Conservation (phyloP, 2,329 filamentous ascomycete species). For the Teratosphaeria nubilosa region DNA sequence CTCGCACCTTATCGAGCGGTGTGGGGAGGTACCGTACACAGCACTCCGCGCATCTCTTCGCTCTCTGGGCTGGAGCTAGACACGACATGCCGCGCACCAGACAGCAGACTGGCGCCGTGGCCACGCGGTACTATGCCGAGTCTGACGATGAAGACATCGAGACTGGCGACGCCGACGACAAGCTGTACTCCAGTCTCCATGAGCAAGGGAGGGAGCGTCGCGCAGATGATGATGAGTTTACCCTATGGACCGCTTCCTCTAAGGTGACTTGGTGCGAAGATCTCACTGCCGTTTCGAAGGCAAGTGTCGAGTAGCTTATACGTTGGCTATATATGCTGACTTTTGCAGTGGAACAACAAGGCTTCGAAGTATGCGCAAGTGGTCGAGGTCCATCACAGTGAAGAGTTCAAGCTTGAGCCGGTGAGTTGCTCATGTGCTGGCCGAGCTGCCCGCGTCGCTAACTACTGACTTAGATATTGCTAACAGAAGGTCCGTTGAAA, state of each 20-base stretch:
- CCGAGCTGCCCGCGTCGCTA: neutral
- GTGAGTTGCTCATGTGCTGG: slow-evolving; percentile 2
- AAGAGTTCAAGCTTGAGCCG: slow-evolving; percentile 4
- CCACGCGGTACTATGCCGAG: neutral
- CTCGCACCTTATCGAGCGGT: too few relatives aligned
- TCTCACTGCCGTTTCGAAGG: neutral
- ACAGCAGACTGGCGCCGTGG: neutral
- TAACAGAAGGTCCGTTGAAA: slow-evolving; percentile 10
- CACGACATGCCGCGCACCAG: neutral
- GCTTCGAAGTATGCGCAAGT: slow-evolving; percentile 1
- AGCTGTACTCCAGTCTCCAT: too few relatives aligned
- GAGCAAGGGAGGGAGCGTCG: too few relatives aligned
- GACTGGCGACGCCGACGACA: too few relatives aligned
- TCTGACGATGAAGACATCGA: neutral
- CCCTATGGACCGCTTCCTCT: neutral
- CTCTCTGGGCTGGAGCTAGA: neutral
- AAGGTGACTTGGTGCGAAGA: neutral
- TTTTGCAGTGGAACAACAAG: slow-evolving; percentile 1
- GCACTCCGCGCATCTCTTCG: neutral
- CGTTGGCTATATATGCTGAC: neutral
- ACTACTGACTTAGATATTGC: slow-evolving; percentile 3
- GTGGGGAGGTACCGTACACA: too few relatives aligned
- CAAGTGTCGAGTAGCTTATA: neutral
- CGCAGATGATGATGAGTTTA: too few relatives aligned
- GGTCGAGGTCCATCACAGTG: slow-evolving; percentile 3